A percentile compares a stretch with the other conserved stretches of the same genome.
phyloP scores from a whole-genome alignment of 306 rosid species.

The Rosa rugosa region DNA sequence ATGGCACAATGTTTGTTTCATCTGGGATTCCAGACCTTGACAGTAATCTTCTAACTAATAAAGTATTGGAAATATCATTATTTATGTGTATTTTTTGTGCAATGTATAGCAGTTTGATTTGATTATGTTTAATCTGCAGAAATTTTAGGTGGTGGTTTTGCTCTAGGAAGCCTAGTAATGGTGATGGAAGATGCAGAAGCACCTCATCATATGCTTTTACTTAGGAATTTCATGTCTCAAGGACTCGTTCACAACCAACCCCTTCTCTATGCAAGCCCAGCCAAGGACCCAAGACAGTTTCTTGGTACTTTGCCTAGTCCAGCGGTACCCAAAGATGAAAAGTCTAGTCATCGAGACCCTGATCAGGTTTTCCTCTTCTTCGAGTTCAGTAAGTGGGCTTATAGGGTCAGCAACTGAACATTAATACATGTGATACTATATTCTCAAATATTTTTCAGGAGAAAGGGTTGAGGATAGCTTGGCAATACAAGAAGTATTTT shows the following conservation, averaged over 20 bases:
- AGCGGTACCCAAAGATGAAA: conserved; percentile 54
- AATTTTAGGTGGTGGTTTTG: conserved; percentile 84
- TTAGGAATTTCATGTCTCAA: conserved; percentile 93
- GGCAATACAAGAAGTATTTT: conserved; percentile 92
- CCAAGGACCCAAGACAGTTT: conserved; percentile 75
- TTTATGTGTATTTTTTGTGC: neutral
- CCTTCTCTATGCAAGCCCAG: conserved; percentile 82
- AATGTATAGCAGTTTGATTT: conserved; percentile 14
- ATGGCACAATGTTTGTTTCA: conserved; percentile 65
- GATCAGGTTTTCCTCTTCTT: conserved; percentile 47
- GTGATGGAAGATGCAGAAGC: conserved; percentile 96
- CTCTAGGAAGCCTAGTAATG: conserved; percentile 85
- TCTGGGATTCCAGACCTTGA: conserved; percentile 86
- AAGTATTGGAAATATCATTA: conserved; percentile 10
- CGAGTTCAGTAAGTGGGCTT: conserved; percentile 4
- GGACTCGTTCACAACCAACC: conserved; percentile 79
- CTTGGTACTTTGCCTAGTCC: conserved; percentile 87
- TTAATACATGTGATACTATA: conserved; percentile 16
- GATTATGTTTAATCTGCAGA: conserved; percentile 35
- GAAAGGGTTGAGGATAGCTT: conserved; percentile 81
- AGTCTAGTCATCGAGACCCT: conserved; percentile 39
- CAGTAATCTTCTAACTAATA: conserved; percentile 45
- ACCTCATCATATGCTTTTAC: conserved; percentile 94
- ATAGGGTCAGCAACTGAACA: conserved; percentile 9
- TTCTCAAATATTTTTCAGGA: conserved; percentile 45